These are phyloP conservation scores for Micromonas commoda DNA, from an alignment of 139 green algal genomes.

Conservation along the genomic window DNA sequence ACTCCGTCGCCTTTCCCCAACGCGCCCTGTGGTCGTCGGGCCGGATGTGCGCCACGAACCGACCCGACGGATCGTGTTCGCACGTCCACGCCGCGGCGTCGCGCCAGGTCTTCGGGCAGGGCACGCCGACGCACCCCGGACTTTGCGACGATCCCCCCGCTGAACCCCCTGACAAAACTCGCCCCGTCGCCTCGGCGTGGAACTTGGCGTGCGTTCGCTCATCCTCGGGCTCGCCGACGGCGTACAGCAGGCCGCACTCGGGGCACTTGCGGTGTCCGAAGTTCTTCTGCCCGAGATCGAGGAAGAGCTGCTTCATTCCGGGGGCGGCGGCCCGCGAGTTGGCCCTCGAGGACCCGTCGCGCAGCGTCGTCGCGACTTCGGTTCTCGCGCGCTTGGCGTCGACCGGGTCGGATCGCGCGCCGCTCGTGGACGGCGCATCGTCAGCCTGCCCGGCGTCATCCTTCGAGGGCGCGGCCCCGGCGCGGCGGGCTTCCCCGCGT, in stretches of 20 bases:
- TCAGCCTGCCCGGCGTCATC: too few species aligned
- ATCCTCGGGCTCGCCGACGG: slow-evolving; percentile 27
- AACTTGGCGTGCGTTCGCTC: slow-evolving; percentile 25
- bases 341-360: background rate
- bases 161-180: too few species aligned
- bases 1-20: background rate
- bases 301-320: slow-evolving; percentile 24
- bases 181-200: too few species aligned
- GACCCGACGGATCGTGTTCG: background rate
- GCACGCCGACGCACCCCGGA: background rate
- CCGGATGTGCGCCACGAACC: background rate
- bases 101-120: background rate
- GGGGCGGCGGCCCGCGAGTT: background rate
- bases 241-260: slow-evolving; percentile 30
- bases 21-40: background rate
- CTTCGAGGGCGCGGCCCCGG: too few species aligned
- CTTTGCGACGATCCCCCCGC: background rate
- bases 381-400: too few species aligned
- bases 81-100: background rate
- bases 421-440: too few species aligned
- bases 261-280: slow-evolving; percentile 22
- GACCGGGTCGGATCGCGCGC: too few species aligned
- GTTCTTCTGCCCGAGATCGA: slow-evolving; percentile 32
- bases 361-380: background rate
- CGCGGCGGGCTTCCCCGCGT: background rate